These are phyloP conservation scores for Hyaloperonospora arabidopsidis DNA, from an alignment of 352 stramenopile species.

Conservation along the genomic window DNA sequence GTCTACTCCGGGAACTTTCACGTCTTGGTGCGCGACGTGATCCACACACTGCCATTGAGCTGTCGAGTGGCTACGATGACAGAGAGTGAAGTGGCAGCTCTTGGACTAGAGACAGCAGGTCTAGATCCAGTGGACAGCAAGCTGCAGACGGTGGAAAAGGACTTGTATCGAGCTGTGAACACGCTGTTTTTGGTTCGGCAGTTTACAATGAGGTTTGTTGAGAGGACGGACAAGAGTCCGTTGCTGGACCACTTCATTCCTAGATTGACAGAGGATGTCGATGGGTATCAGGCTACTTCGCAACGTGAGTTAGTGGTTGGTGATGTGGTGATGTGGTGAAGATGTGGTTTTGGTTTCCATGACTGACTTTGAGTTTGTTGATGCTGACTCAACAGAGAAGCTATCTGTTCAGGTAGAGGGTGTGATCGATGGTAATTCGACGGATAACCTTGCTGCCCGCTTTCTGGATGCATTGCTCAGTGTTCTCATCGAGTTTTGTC, in stretches of 20 bases:
- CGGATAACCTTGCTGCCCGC: conserved; percentile 50
- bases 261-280: conserved; percentile 11
- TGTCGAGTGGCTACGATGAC: conserved; percentile 52
- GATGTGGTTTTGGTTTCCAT: no score
- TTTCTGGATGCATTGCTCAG: conserved; percentile 65
- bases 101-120: conserved; percentile 18
- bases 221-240: conserved; percentile 54
- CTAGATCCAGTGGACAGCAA: conserved; percentile 20
- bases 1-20: conserved; percentile 67
- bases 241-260: conserved; percentile 61
- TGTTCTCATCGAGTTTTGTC: conserved; percentile 45
- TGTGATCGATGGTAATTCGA: conserved; percentile 16
- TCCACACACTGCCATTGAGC: conserved; percentile 47
- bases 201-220: conserved; percentile 66
- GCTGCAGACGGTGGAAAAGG: conserved; percentile 34
- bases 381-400: conserved; percentile 8
- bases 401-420: conserved; percentile 30
- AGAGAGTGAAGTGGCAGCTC: conserved; percentile 36
- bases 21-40: conserved; percentile 54
- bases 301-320: conserved; percentile 9
- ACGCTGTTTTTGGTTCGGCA: conserved; percentile 67
- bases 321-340: no score
- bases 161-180: conserved; percentile 53
- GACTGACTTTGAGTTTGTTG: neutral
- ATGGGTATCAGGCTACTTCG: conserved; percentile 1